Base-by-base conservation (phyloP, 805 yeast species). In the Peterozyma toletana region DNA sequence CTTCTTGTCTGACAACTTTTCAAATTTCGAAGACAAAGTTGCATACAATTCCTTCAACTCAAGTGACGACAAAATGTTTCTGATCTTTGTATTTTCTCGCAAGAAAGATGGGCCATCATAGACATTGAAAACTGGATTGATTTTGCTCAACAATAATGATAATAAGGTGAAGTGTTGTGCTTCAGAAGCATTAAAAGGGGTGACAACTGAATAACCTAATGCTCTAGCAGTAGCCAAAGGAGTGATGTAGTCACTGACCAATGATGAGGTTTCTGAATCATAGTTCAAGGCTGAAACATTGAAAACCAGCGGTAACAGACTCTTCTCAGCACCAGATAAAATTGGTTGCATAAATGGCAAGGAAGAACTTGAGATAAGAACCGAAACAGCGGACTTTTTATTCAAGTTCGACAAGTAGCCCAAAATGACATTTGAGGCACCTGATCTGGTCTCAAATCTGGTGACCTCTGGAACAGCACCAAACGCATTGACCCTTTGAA, bases 231-330 rank as follows among this genome's bases (percentile, higher is more conserved):
- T 71, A 21, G 71, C 66, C 48, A 84, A 67, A 1, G 86, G 80
- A 11, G 78, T 62, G 11, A 76, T 69, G 56, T 81, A 83, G 66
- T 85, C 85, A 35, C 84, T 73, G 14, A 74, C 77, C 35, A 87
- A 68, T 38, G 77, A 59, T 35, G 74, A 72, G 9, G 72, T 49
- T 3, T 57, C 61, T 9, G 68, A 68, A 57, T 83, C 82, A 60
- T 79, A 88, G 58, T 82, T 87, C 51, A 86, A 67, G 18, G 95
- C 86, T 14, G 93, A 83, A 38, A 88, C 79, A 54, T 81, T 80
- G 58, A 90, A 76, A 11, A 83, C 70, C 47, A 87, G 67, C 10
- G 89, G 87, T 43, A 78, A 67, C 3, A 56, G 50, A 18, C 53
- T 54, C 16, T 48, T 51, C 30, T 63, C 63, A 40, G 60, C 50